A percentile compares a stretch with the other conserved stretches of the same genome.
Conservation (phyloP, 1,139 yeast species). For the Suhomyces chickasaworum region DNA sequence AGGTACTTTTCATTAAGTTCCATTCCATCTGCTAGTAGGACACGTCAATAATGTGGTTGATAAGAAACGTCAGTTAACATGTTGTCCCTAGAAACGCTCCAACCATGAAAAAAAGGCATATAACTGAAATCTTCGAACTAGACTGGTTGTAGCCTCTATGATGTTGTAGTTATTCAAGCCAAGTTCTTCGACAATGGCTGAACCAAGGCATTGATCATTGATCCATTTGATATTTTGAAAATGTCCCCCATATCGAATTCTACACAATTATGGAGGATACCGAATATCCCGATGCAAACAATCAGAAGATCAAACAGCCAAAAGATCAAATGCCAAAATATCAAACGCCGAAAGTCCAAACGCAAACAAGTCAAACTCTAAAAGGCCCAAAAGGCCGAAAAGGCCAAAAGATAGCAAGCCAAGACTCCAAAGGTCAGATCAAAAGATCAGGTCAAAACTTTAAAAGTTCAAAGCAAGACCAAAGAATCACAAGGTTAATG, state of each 20-base stretch:
- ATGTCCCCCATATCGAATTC: constrained; percentile 2
- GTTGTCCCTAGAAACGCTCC: background rate
- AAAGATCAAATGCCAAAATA: too few species aligned
- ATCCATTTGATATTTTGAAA: background rate
- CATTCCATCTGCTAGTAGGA: background rate
- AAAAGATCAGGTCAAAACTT: too few species aligned
- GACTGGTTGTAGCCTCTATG: background rate
- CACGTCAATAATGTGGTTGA: background rate
- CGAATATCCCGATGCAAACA: background rate
- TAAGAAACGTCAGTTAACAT: background rate
- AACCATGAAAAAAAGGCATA: background rate
- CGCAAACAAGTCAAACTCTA: too few species aligned
- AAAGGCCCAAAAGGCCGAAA: too few species aligned
- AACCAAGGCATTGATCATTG: background rate
- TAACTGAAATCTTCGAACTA: background rate
- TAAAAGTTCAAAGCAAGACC: too few species aligned
- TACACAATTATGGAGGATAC: constrained; percentile 1
- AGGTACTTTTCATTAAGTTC: background rate
- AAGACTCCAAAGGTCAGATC: too few species aligned
- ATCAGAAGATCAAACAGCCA: too few species aligned
- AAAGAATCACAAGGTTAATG: too few species aligned
- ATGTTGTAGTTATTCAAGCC: background rate
- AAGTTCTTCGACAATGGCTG: background rate
- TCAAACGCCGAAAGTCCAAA: too few species aligned
- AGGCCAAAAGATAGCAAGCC: too few species aligned